Evolutionary conservation across 179 eudicot species (phyloP), one percentile per base, ranked within the genome.

Genomic region (Nepenthes alata): DNA sequence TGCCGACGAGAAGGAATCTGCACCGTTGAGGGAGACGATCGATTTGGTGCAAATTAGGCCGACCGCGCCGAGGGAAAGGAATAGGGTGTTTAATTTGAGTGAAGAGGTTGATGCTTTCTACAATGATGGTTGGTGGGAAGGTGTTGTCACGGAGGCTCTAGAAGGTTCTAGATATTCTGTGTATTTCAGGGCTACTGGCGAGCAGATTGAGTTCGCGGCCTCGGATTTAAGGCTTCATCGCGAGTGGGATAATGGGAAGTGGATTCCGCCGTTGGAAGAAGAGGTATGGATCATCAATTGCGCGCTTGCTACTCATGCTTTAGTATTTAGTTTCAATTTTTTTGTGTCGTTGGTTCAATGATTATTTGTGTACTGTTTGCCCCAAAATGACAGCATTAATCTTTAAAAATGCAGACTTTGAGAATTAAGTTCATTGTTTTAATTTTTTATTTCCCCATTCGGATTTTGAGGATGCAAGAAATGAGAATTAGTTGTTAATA

Each of bases 41-140:
- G 83, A 83, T 57, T 48, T 80, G 51, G 85, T 85, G n/a, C 88
- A 87, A 44, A 71, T 94, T 52, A 70, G 98, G 66, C 98, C 98
- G 2, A 62, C 11, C 9, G 81, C 93, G 10, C 95, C 96, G 0
- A 61, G 76, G 4, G 93, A 86, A 55, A 13, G 2, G 9, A 47
- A 15, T 47, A 61, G 73, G 73, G 16, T 55, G 1, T 89, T 81
- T 55, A 53, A 68, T 41, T 51, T 85, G 62, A 75, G 83, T 53
- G 97, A 87, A 6, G 97, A 86, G 45, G 98, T 93, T 55, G 94
- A 93, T 64, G 96, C 86, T 3, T 82, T 53, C 48, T 63, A 73
- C 60, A 77, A 78, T 39, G 96, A 89, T 34, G 98, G 95, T 3
- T 91, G 98, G 98, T 91, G 98, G 98, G 98, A 91, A 63, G 96